Conservation (phyloP, 108 stramenopile genomes). For the Cyclotella distinguenda region DNA sequence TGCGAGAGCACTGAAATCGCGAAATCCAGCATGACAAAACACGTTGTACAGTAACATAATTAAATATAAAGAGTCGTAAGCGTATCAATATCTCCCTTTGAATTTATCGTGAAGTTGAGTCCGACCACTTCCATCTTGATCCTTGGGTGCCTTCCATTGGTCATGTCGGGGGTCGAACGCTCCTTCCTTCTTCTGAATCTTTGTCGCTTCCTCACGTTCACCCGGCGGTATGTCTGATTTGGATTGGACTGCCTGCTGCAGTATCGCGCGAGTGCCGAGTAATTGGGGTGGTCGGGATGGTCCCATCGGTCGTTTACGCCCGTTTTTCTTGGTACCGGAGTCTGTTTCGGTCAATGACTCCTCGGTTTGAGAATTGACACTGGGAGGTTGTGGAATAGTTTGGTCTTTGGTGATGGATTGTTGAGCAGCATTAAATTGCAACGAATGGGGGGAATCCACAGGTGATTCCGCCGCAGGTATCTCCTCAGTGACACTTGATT, state of each 20-base stretch:
- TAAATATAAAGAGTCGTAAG: too few relatives aligned
- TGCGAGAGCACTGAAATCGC: too few relatives aligned
- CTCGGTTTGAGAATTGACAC: neutral
- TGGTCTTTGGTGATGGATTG: too few relatives aligned
- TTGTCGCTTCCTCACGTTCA: neutral
- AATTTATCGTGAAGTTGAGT: constrained; percentile 82
- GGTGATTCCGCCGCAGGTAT: too few relatives aligned
- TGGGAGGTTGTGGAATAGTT: too few relatives aligned
- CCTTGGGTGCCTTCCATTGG: constrained; percentile 72
- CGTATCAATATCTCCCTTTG: constrained; percentile 74
- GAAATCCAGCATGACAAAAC: too few relatives aligned
- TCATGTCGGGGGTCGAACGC: constrained; percentile 58
- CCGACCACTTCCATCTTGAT: constrained; percentile 77
- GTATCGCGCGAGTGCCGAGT: constrained; percentile 34
- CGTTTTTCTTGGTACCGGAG: neutral
- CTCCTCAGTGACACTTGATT: too few relatives aligned
- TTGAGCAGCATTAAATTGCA: too few relatives aligned
- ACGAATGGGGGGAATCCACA: too few relatives aligned
- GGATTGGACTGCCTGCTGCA: constrained; percentile 8
- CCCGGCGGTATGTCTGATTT: neutral
- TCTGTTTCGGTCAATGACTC: neutral
- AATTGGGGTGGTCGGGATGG: constrained; percentile 10
- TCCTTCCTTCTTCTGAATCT: neutral
- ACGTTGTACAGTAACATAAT: too few relatives aligned
- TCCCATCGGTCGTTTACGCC: constrained; percentile 12